phyloP scores from a whole-genome alignment of 805 yeast genomes.

The Schwanniomyces occidentalis region DNA sequence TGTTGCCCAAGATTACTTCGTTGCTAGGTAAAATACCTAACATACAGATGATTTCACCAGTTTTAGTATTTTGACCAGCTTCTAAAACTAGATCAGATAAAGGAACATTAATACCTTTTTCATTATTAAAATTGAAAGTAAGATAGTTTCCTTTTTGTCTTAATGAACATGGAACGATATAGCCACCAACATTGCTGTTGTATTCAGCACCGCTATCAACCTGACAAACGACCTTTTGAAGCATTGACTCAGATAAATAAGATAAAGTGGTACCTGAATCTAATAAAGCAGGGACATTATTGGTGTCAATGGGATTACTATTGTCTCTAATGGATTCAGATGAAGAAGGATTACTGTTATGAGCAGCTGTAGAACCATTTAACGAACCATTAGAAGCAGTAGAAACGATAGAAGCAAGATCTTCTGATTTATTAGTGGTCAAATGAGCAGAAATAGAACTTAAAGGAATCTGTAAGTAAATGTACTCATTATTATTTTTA shows the following conservation, averaged over 20 bases:
- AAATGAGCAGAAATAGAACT: slow-evolving; percentile 14
- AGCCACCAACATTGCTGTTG: slow-evolving; percentile 5
- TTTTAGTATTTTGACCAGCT: slow-evolving; percentile 13
- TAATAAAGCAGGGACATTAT: slow-evolving; percentile 5
- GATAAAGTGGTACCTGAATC: slow-evolving; percentile 44
- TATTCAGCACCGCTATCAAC: not conserved
- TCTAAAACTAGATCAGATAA: slow-evolving; percentile 27
- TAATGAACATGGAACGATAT: slow-evolving; percentile 16
- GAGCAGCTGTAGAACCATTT: slow-evolving; percentile 8
- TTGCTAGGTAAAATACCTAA: slow-evolving; percentile 17
- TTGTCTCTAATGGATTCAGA: slow-evolving; percentile 2
- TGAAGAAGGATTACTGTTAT: slow-evolving; percentile 1
- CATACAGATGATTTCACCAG: slow-evolving; percentile 13
- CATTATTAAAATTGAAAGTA: slow-evolving; percentile 13
- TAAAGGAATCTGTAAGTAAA: slow-evolving; percentile 20
- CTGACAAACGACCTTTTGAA: too few species aligned
- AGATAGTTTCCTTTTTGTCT: too few species aligned
- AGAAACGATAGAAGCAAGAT: slow-evolving; percentile 1
- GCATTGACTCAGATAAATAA: slow-evolving; percentile 37
- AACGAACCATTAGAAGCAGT: slow-evolving; percentile 8
- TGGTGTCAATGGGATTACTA: not conserved
- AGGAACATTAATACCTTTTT: slow-evolving; percentile 46
- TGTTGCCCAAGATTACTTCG: slow-evolving; percentile 23
- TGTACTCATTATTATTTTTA: slow-evolving; percentile 8
- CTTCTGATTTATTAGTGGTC: slow-evolving; percentile 5